Evolutionary conservation across 1,139 yeast genomes (phyloP).

Genomic region (Sugiyamaella neomexicana): DNA sequence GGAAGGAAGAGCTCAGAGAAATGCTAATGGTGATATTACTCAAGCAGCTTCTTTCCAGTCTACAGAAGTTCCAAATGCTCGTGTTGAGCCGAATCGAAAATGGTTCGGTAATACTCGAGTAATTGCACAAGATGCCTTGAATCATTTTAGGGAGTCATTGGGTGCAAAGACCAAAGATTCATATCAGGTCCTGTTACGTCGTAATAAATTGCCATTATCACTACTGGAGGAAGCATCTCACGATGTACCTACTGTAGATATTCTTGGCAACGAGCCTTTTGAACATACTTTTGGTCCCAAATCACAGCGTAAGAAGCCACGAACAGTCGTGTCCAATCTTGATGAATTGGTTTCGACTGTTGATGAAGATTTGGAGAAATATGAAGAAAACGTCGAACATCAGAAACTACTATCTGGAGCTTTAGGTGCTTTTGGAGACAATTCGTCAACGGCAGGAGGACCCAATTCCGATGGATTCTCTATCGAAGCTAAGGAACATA

Average conservation of each 20-base stretch:
- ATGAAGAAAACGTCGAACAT: constrained; percentile 60
- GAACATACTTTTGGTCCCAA: constrained; percentile 89
- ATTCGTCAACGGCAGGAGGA: constrained; percentile 83
- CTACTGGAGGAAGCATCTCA: constrained; percentile 63
- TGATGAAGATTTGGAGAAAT: constrained; percentile 57
- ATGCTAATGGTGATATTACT: constrained; percentile 82
- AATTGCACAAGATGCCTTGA: constrained; percentile 92
- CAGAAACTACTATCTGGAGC: constrained; percentile 54
- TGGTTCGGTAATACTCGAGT: constrained; percentile 99
- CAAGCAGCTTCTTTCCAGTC: constrained; percentile 88
- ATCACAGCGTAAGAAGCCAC: constrained; percentile 89
- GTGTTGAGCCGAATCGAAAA: constrained; percentile 93
- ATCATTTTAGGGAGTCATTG: constrained; percentile 92
- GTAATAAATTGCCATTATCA: constrained; percentile 96
- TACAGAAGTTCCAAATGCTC: constrained; percentile 83
- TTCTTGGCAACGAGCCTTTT: constrained; percentile 86
- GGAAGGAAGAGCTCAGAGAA: constrained; percentile 82
- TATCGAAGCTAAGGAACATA: constrained; percentile 90
- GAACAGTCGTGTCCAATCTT: constrained; percentile 70
- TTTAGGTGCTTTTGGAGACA: constrained; percentile 57
- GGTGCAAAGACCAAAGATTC: constrained; percentile 85
- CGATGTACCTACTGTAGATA: constrained; percentile 66
- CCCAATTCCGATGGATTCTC: constrained; percentile 68
- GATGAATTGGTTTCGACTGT: constrained; percentile 76
- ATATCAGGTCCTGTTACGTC: constrained; percentile 80